Percentiles rank a stretch among this genome's conserved stretches.
These are phyloP conservation scores for Metarhizium robertsii DNA, from an alignment of 2,329 filamentous ascomycete species.

Conservation along the genomic window DNA sequence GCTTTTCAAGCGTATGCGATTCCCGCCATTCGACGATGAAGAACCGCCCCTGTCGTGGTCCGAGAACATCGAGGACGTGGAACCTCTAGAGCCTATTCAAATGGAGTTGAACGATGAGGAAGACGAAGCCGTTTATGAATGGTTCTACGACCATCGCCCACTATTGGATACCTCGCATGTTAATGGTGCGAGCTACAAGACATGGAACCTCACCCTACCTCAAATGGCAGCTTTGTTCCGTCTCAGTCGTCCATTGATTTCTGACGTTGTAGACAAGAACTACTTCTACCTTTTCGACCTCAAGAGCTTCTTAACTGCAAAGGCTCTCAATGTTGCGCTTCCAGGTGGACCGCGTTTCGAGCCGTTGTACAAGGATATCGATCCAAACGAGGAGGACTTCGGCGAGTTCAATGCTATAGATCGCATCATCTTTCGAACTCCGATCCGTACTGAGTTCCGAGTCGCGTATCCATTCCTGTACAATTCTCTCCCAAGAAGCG, in stretches of 20 bases:
- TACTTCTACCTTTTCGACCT: slow-evolving; percentile 97
- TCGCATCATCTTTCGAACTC: slow-evolving; percentile 94
- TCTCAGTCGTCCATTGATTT: slow-evolving; percentile 80
- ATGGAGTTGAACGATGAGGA: slow-evolving; percentile 96
- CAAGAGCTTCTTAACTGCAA: slow-evolving; percentile 90
- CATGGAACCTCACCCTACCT: slow-evolving; percentile 83
- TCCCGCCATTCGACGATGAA: slow-evolving; percentile 97
- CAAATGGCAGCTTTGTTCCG: slow-evolving; percentile 97
- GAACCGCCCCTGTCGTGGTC: slow-evolving; percentile 96
- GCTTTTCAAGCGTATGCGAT: slow-evolving; percentile 98
- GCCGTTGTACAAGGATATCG: slow-evolving; percentile 95
- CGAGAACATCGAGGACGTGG: slow-evolving; percentile 97
- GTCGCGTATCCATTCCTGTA: slow-evolving; percentile 93
- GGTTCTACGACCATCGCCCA: slow-evolving; percentile 94
- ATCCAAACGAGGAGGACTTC: slow-evolving; percentile 98
- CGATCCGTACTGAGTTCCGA: slow-evolving; percentile 89
- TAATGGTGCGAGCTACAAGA: slow-evolving; percentile 93
- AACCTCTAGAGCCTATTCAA: slow-evolving; percentile 94
- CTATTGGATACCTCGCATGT: slow-evolving; percentile 87
- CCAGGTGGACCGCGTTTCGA: slow-evolving; percentile 97
- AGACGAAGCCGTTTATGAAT: slow-evolving; percentile 84
- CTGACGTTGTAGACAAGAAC: slow-evolving; percentile 89
- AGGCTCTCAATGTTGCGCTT: slow-evolving; percentile 92
- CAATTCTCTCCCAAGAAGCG: slow-evolving; percentile 90
- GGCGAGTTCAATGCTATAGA: slow-evolving; percentile 99